phyloP scores from a whole-genome alignment of 805 yeast genomes.

The Clavispora vitiphila region DNA sequence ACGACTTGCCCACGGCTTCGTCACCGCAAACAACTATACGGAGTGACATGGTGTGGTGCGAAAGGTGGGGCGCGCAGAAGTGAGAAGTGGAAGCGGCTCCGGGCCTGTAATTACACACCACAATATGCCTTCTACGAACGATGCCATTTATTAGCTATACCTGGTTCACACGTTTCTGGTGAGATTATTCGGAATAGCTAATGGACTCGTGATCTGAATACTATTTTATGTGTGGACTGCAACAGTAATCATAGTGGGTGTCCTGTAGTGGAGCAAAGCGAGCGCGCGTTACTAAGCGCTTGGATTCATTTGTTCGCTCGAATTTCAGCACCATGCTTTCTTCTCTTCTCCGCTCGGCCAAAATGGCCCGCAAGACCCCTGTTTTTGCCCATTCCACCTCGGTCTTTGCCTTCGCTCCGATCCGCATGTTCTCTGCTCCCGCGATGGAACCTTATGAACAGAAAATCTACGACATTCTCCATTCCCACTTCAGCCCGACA shows the following conservation, averaged over 20 bases:
- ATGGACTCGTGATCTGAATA: too few species aligned
- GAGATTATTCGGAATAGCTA: too few species aligned
- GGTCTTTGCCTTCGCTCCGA: too few species aligned
- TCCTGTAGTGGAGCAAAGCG: neutral
- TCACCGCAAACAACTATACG: conserved; percentile 93
- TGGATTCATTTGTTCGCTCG: neutral
- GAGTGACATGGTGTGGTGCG: conserved; percentile 24
- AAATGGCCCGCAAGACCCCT: neutral
- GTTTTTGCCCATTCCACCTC: too few species aligned
- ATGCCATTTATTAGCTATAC: too few species aligned
- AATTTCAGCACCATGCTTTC: neutral
- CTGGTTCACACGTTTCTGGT: too few species aligned
- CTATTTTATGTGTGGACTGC: too few species aligned
- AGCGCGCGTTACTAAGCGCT: neutral
- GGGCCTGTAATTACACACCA: too few species aligned
- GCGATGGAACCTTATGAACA: conserved; percentile 58
- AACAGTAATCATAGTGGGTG: too few species aligned
- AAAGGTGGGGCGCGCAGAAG: neutral
- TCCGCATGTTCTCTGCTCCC: conserved; percentile 7
- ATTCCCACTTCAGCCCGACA: conserved; percentile 54
- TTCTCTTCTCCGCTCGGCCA: neutral
- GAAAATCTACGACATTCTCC: conserved; percentile 53
- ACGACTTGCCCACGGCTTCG: conserved; percentile 82
- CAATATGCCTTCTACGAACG: too few species aligned
- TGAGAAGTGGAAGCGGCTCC: too few species aligned